Percentiles rank a stretch among this genome's conserved stretches.
Evolutionary conservation across 2,329 filamentous ascomycete genomes (phyloP).

Genomic region (Sporothrix euskadiensis): DNA sequence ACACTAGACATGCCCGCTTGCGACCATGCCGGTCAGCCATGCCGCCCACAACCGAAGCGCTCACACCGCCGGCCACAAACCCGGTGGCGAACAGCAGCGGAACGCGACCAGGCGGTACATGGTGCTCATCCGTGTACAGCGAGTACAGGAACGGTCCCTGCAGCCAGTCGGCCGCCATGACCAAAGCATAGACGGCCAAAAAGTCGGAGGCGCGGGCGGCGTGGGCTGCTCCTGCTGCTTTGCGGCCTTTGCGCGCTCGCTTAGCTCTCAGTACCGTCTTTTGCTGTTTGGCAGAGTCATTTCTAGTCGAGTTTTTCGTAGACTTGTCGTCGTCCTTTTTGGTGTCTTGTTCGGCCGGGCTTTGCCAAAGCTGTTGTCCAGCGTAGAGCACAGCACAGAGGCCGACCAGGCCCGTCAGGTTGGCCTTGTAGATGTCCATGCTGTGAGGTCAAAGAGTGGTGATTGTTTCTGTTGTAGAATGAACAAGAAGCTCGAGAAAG

Average conservation of each 20-base stretch:
- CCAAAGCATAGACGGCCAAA: conserved; percentile 49
- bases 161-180: conserved; percentile 55
- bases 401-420: conserved; percentile 40
- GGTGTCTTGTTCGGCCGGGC: conserved; percentile 3
- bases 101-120: conserved; percentile 37
- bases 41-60: conserved; percentile 50
- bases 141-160: conserved; percentile 43
- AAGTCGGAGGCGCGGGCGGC: conserved; percentile 36
- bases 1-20: conserved; percentile 54
- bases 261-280: not conserved
- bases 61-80: conserved; percentile 48
- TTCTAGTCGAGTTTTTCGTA: not conserved
- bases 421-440: conserved; percentile 42
- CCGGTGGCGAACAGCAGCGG: conserved; percentile 47
- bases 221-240: conserved; percentile 34
- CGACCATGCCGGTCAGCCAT: conserved; percentile 54
- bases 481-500: no score
- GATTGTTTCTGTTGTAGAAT: no score
- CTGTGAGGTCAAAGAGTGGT: not conserved
- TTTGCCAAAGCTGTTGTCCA: conserved; percentile 28
- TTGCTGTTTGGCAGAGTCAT: conserved; percentile 6
- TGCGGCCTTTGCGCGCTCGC: not conserved
- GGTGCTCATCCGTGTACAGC: conserved; percentile 42
- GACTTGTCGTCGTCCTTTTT: not conserved
- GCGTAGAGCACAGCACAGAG: conserved; percentile 38